Conservation (phyloP, 2,329 filamentous ascomycete genomes). For the Westerdykella aurantiaca region DNA sequence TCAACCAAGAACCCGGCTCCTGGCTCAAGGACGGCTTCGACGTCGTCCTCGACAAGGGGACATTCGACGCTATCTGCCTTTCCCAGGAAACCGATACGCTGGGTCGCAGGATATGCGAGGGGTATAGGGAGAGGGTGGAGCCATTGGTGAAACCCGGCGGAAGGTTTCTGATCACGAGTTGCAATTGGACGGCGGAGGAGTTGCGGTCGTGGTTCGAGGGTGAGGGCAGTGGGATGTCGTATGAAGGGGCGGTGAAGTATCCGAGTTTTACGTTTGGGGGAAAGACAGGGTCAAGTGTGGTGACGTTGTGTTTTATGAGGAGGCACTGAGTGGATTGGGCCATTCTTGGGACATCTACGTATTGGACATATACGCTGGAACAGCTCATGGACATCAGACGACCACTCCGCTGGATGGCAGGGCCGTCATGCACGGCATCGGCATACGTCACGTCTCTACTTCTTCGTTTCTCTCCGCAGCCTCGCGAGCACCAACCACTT, state of each 20-base stretch:
- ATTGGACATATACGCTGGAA: neutral
- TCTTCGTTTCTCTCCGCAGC: constrained; percentile 15
- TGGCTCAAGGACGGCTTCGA: constrained; percentile 71
- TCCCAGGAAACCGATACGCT: constrained; percentile 48
- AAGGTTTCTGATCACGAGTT: constrained; percentile 82
- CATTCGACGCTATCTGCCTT: constrained; percentile 91
- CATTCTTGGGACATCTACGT: neutral
- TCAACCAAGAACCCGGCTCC: constrained; percentile 38
- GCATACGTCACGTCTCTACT: neutral
- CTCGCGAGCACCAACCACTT: constrained; percentile 61
- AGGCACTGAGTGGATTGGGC: constrained; percentile 14
- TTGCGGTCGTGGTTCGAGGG: constrained; percentile 70
- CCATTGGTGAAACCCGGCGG: constrained; percentile 64
- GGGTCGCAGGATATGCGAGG: constrained; percentile 62
- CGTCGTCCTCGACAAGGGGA: constrained; percentile 94
- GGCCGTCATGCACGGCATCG: neutral
- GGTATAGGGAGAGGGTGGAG: constrained; percentile 65
- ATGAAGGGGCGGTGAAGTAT: constrained; percentile 69
- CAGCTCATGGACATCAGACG: neutral
- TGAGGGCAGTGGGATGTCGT: constrained; percentile 47
- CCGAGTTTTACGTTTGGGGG: constrained; percentile 86
- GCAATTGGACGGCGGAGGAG: constrained; percentile 96
- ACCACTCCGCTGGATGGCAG: neutral
- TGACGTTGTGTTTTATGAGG: constrained; percentile 73
- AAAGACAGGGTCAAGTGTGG: constrained; percentile 80